Conservation (phyloP, 768 basidiomycete species). For the Phylloporus sp. region DNA sequence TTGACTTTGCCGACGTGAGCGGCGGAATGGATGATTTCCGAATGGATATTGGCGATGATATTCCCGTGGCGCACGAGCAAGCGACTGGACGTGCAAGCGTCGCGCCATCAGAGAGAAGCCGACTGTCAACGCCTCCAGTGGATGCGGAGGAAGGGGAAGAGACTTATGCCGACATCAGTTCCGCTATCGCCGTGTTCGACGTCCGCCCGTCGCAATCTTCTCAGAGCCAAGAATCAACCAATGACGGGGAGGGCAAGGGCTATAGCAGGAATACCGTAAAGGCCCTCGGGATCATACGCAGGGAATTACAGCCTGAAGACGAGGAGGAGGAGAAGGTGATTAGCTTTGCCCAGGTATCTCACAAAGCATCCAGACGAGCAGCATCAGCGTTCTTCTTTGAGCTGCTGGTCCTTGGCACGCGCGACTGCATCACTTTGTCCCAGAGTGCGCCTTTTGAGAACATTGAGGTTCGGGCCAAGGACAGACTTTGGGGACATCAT, state of each 20-base stretch:
- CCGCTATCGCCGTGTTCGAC: constrained; percentile 82
- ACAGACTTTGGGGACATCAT: constrained; percentile 79
- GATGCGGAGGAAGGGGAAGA: constrained; percentile 63
- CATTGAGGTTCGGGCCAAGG: constrained; percentile 77
- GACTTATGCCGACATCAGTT: constrained; percentile 62
- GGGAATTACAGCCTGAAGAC: constrained; percentile 57
- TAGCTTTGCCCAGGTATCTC: constrained; percentile 74
- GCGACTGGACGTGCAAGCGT: constrained; percentile 39
- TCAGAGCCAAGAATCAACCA: constrained; percentile 41
- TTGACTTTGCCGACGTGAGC: constrained; percentile 60
- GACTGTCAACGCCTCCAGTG: constrained; percentile 61
- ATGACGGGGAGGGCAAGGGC: constrained; percentile 57
- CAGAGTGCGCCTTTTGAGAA: constrained; percentile 78
- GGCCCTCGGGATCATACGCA: constrained; percentile 70
- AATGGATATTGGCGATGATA: constrained; percentile 56
- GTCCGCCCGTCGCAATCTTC: constrained; percentile 50
- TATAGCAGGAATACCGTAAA: constrained; percentile 89
- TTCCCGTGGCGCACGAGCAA: constrained; percentile 30
- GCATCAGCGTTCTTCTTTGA: constrained; percentile 98
- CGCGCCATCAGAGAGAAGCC: constrained; percentile 52
- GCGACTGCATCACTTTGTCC: constrained; percentile 79
- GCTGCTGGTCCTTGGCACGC: constrained; percentile 87
- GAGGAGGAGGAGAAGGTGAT: constrained; percentile 54
- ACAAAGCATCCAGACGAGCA: constrained; percentile 86
- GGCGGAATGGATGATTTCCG: constrained; percentile 62